Evolutionary conservation across 371 early-diverging fungal genomes (phyloP), one percentile per base, ranked within the genome.

Genomic region (Mycotypha africana): DNA sequence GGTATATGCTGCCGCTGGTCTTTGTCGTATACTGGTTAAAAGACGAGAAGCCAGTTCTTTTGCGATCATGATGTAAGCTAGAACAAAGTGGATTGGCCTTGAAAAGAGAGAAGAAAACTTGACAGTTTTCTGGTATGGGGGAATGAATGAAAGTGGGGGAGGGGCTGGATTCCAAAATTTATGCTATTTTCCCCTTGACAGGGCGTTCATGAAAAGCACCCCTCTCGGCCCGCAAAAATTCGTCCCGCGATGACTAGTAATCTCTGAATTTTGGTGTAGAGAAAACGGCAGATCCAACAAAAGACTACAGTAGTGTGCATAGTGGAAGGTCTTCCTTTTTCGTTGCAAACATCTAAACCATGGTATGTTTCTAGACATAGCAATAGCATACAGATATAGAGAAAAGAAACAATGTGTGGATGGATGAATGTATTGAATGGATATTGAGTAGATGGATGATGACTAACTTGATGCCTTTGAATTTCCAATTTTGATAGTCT

Each of bases 401-500:
- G n/a, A n/a, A n/a, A n/a, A n/a, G n/a, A n/a, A n/a, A n/a, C n/a
- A n/a, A n/a, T n/a, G n/a, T n/a, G n/a, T n/a, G 23, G 37, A 58
- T 50, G 58, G 53, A 58, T 58, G 42, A 22, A 46, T 42, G 6
- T 19, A 15, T 34, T 42, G 40, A 38, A 50, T 42, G 45, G 36
- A 56, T 49, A 16, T 15, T 12, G 12, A 12, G 23, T 32, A 17
- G 26, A 22, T 40, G 38, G 35, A 38, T 23, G 28, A 45, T 16
- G 26, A 7, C 5, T 44, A 33, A 33, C n/a, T 4, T 6, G 34
- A 5, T 28, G 6, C 30, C 42, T 28, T 35, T 37, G 12, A 14
- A 10, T 16, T 22, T 45, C 22, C n/a, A 33, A 26, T 41, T 9
- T 49, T 42, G 38, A 36, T 62, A 86, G 92, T 92, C 93, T 66